phyloP scores from a whole-genome alignment of 805 yeast genomes.

The Lipomyces mesembrius region DNA sequence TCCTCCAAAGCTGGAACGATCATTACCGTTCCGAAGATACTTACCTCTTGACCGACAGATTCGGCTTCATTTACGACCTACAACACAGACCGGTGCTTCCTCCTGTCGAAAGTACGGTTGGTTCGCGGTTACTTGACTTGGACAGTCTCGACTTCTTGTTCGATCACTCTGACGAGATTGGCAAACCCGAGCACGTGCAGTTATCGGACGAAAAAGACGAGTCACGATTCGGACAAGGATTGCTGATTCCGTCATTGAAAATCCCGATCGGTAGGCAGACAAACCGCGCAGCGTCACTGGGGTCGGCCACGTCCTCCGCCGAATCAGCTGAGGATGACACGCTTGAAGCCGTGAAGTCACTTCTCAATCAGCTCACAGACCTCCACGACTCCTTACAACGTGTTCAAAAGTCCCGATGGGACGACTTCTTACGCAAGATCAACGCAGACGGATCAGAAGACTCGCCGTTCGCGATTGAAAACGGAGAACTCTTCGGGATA shows the following conservation, averaged over 20 bases:
- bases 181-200: slow-evolving; percentile 28
- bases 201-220: slow-evolving; percentile 4
- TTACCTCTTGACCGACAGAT: slow-evolving; percentile 51
- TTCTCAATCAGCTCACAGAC: slow-evolving; percentile 50
- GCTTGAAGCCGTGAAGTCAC: slow-evolving; percentile 39
- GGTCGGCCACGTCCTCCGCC: neutral
- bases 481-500: slow-evolving; percentile 49
- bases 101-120: slow-evolving; percentile 19
- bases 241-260: neutral
- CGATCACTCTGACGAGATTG: slow-evolving; percentile 18
- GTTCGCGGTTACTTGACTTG: slow-evolving; percentile 31
- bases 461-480: slow-evolving; percentile 39
- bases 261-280: neutral
- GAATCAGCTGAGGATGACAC: slow-evolving; percentile 12
- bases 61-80: slow-evolving; percentile 54
- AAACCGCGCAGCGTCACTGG: neutral
- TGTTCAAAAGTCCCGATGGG: slow-evolving; percentile 53
- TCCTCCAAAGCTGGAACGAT: slow-evolving; percentile 40
- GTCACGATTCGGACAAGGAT: neutral
- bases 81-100: slow-evolving; percentile 35
- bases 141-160: slow-evolving; percentile 30
- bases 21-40: slow-evolving; percentile 38
- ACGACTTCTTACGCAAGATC: slow-evolving; percentile 50
- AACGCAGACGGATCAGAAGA: slow-evolving; percentile 40
- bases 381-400: slow-evolving; percentile 53